These are phyloP conservation scores for Viola pubescens DNA, from an alignment of 441 rosid species.

Conservation along the genomic window DNA sequence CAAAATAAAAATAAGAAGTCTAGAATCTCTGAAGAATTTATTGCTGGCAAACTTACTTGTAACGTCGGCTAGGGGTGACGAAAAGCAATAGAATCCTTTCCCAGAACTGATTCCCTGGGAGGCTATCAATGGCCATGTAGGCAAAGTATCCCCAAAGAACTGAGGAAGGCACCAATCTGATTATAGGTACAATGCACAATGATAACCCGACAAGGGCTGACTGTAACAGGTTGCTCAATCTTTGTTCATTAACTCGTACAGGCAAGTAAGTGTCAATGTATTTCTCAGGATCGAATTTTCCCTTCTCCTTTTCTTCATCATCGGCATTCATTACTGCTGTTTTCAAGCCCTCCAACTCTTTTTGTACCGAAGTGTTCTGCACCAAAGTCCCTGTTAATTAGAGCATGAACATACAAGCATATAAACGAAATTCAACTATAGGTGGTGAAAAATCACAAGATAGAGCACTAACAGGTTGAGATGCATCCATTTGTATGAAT, in stretches of 20 bases:
- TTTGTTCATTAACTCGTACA: slow-evolving; percentile 74
- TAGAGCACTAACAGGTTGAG: slow-evolving; percentile 37
- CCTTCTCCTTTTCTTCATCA: slow-evolving; percentile 30
- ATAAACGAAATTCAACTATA: too few species aligned
- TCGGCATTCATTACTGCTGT: slow-evolving; percentile 58
- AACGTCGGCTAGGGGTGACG: slow-evolving; percentile 55
- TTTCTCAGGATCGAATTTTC: slow-evolving; percentile 59
- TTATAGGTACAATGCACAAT: slow-evolving; percentile 48
- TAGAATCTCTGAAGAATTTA: neutral
- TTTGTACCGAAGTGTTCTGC: slow-evolving; percentile 39
- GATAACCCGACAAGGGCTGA: slow-evolving; percentile 56
- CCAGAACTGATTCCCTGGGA: slow-evolving; percentile 89
- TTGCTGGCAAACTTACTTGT: slow-evolving; percentile 44
- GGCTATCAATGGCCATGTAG: slow-evolving; percentile 89
- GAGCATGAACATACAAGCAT: neutral
- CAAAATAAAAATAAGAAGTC: neutral
- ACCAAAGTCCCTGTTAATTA: slow-evolving; percentile 10
- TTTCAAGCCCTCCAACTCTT: slow-evolving; percentile 52
- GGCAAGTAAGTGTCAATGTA: slow-evolving; percentile 67
- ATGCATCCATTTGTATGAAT: slow-evolving; percentile 62
- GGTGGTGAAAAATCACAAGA: neutral
- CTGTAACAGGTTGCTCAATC: slow-evolving; percentile 73
- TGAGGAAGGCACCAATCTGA: slow-evolving; percentile 67
- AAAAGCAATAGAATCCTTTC: slow-evolving; percentile 68
- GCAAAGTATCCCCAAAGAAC: slow-evolving; percentile 92